Evolutionary conservation across 2,329 filamentous ascomycete species (phyloP).

Genomic region (Phoma sp.): DNA sequence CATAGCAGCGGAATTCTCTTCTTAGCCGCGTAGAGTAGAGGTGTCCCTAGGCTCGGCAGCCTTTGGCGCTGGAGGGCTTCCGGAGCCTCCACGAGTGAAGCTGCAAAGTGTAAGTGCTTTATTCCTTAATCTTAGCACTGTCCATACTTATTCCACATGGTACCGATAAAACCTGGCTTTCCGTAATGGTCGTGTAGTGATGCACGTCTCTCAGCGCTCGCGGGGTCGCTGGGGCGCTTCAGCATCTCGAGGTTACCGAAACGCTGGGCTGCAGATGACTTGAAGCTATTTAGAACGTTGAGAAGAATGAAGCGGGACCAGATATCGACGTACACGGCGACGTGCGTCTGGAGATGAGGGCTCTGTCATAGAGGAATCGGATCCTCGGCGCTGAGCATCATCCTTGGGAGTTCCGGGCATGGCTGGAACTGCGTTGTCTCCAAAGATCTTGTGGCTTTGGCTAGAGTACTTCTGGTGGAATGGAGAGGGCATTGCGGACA

Average conservation of each 20-base stretch:
- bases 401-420: slow-evolving; percentile 45
- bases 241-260: slow-evolving; percentile 42
- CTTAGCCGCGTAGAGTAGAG: slow-evolving; percentile 34
- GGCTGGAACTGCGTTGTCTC: slow-evolving; percentile 31
- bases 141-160: slow-evolving; percentile 44
- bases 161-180: slow-evolving; percentile 41
- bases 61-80: slow-evolving; percentile 11
- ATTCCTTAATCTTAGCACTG: too few relatives aligned
- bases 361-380: slow-evolving; percentile 35
- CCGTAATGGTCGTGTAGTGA: slow-evolving; percentile 44
- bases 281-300: background rate
- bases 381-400: slow-evolving; percentile 39
- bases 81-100: slow-evolving; percentile 39
- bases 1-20: background rate
- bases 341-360: slow-evolving; percentile 31
- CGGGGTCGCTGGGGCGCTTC: slow-evolving; percentile 41
- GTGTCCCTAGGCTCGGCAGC: slow-evolving; percentile 31
- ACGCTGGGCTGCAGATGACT: slow-evolving; percentile 41
- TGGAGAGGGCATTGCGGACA: slow-evolving; percentile 42
- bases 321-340: slow-evolving; percentile 32
- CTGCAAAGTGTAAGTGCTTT: slow-evolving; percentile 25
- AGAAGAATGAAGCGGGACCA: too few relatives aligned
- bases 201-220: slow-evolving; percentile 34
- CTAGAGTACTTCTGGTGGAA: slow-evolving; percentile 48
- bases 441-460: slow-evolving; percentile 42